Base-by-base conservation (phyloP, 1,284 basidiomycete genomes). In the Chalciporus piperatoides region DNA sequence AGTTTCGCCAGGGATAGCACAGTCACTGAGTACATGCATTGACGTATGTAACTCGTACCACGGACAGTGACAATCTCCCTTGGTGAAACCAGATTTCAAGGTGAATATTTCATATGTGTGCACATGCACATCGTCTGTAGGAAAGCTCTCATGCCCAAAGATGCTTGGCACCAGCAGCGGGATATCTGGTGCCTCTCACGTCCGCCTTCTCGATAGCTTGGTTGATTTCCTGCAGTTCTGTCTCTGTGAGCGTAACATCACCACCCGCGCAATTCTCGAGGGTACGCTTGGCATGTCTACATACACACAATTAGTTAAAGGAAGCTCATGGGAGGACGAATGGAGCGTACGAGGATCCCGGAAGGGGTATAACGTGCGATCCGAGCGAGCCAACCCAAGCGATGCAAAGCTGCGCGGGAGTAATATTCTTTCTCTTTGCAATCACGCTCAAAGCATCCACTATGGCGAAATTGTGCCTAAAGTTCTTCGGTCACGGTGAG, bases 351-450 rank as follows among this genome's bases (percentile, higher is more conserved):
- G 60, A 68, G 27, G 65, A 68, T 47, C 60, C 65, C 4, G 62
- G 60, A 4, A 63, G 41, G 14, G 60, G 60, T 21, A 63, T 61
- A 14, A 66, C 56, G 35, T 63, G 63, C 15, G 51, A 15, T 5
- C 62, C 62, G 12, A 65, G 55, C 11, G 56, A 62, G 28, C 51
- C 17, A 27, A 83, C 69, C 79, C 81, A 86, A 8, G 81, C 81
- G 21, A 87, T 69, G 30, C 74, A 74, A n/a, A 86, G 66, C 58
- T 87, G 82, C 4, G 75, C 72, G 0, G 77, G 61, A 7, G 77
- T 77, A n/a, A 79, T 56, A 2, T 71, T 70, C 64, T 75, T 77
- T 59, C 68, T 70, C 46, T 63, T 56, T 0, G 80, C 77, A 37
- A 82, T 65, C n/a, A 61, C 64, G 33, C 71, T 56, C 48, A 80